Conservation (phyloP, 495 filamentous ascomycete species). For the Aspergillus panamensis region DNA sequence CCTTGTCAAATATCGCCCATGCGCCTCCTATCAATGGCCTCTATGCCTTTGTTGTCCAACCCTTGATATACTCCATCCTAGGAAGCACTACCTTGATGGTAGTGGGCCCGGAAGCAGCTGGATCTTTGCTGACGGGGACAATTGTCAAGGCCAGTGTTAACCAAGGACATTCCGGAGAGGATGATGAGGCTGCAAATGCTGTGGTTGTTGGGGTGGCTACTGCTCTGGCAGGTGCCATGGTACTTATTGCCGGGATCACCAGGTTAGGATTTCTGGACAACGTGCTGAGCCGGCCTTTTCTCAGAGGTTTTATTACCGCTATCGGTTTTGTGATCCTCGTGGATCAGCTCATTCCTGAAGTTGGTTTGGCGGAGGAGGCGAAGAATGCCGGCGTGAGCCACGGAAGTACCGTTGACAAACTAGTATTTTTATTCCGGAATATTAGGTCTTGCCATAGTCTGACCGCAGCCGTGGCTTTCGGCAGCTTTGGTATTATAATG, state of each 20-base stretch:
- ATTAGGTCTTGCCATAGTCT: constrained; percentile 61
- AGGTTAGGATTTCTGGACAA: constrained; percentile 93
- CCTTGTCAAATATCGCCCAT: constrained; percentile 86
- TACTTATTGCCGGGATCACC: constrained; percentile 76
- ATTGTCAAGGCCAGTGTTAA: constrained; percentile 78
- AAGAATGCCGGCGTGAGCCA: constrained; percentile 61
- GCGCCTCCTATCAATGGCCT: constrained; percentile 93
- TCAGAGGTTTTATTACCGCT: constrained; percentile 93
- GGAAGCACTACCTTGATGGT: constrained; percentile 90
- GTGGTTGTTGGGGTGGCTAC: constrained; percentile 86
- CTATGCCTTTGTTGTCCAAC: constrained; percentile 90
- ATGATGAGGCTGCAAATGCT: constrained; percentile 67
- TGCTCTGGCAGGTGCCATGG: constrained; percentile 79
- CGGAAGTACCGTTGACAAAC: constrained; percentile 79
- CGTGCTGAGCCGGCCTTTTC: constrained; percentile 86
- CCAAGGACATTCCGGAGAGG: constrained; percentile 61
- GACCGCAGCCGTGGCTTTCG: constrained; percentile 69
- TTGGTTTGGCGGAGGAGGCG: constrained; percentile 67
- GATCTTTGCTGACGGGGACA: constrained; percentile 81
- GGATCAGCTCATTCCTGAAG: constrained; percentile 88
- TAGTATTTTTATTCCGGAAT: constrained; percentile 72
- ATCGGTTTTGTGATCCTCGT: constrained; percentile 95
- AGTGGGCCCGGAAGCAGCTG: constrained; percentile 93
- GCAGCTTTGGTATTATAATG: constrained; percentile 88
- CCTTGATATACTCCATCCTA: constrained; percentile 82